Evolutionary conservation across 2,329 filamentous ascomycete genomes (phyloP).

Genomic region (Dothideomycetes sp.): DNA sequence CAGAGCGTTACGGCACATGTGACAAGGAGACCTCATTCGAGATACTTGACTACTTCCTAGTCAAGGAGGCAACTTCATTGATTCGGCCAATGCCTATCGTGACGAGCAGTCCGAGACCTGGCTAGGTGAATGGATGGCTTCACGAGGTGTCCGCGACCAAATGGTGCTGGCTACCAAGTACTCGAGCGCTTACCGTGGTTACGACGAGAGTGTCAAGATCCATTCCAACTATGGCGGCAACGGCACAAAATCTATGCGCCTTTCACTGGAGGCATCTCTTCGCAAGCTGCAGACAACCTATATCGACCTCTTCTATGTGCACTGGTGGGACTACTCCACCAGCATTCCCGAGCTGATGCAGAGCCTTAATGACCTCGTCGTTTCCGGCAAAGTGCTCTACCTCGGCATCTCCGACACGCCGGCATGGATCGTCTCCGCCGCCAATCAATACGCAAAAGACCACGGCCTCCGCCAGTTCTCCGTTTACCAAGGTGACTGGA

Average conservation of each 20-base stretch:
- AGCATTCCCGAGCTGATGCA: conserved; percentile 28
- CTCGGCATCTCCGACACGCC: conserved; percentile 27
- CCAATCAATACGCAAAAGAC: conserved; percentile 24
- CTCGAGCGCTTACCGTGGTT: conserved; percentile 22
- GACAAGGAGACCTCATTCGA: conserved; percentile 20
- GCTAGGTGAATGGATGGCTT: conserved; percentile 35
- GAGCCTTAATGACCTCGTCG: conserved; percentile 23
- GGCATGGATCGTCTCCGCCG: conserved; percentile 24
- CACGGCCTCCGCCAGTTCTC: conserved; percentile 26
- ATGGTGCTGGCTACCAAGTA: conserved; percentile 47
- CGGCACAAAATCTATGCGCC: conserved; percentile 48
- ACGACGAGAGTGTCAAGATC: conserved; percentile 15
- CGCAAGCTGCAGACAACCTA: conserved; percentile 20
- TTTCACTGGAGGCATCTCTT: conserved; percentile 27
- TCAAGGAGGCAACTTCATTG: conserved; percentile 25
- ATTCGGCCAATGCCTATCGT: conserved; percentile 25
- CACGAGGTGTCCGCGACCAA: conserved; percentile 33
- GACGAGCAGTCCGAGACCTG: conserved; percentile 22
- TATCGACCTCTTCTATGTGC: conserved; percentile 14
- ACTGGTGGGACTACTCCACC: conserved; percentile 37
- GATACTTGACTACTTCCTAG: conserved; percentile 23
- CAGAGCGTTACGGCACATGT: conserved; percentile 16
- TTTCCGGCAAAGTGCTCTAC: conserved; percentile 26
- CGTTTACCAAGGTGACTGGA: conserved; percentile 30
- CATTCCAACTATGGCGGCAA: conserved; percentile 43